Percentiles rank a stretch among this genome's conserved stretches.
phyloP scores from a whole-genome alignment of 352 stramenopile species.

The Globisporangium solare region DNA sequence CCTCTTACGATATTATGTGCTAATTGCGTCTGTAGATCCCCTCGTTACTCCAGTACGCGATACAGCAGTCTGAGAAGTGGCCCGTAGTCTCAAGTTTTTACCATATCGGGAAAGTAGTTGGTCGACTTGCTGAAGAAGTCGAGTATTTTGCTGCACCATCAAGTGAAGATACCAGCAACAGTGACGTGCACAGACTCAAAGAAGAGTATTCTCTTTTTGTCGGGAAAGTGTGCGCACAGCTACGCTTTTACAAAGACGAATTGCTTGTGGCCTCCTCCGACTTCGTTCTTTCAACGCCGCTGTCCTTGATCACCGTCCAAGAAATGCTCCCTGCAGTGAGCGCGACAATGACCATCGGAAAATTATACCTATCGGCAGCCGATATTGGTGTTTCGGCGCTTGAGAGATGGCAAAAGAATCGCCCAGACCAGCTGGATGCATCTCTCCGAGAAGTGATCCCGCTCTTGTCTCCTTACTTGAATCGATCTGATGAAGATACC shows the following conservation, averaged over 20 bases:
- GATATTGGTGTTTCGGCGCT: conserved; percentile 49
- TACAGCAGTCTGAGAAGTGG: conserved; percentile 21
- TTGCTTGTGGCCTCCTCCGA: conserved; percentile 52
- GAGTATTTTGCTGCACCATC: conserved; percentile 21
- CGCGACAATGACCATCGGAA: conserved; percentile 52
- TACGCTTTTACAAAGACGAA: conserved; percentile 77
- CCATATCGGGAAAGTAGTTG: conserved; percentile 44
- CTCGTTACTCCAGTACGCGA: conserved; percentile 27
- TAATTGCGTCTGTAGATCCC: conserved; percentile 20
- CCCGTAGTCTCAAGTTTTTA: conserved; percentile 65
- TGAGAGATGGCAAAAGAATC: conserved; percentile 45
- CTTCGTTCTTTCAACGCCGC: conserved; percentile 55
- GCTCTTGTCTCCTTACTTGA: conserved; percentile 46
- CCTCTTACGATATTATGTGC: background rate
- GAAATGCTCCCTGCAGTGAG: conserved; percentile 31
- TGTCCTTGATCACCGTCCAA: conserved; percentile 28
- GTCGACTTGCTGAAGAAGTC: conserved; percentile 19
- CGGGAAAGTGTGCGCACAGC: conserved; percentile 32
- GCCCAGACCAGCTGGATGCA: conserved; percentile 21
- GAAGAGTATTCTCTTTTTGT: conserved; percentile 45
- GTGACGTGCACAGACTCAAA: background rate
- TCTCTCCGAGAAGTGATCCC: conserved; percentile 41
- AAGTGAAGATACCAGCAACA: background rate
- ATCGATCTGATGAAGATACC: conserved; percentile 24
- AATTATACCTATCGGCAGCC: conserved; percentile 56